phyloP scores from a whole-genome alignment of 2,329 filamentous ascomycete genomes.

The Aspergillus sp. region DNA sequence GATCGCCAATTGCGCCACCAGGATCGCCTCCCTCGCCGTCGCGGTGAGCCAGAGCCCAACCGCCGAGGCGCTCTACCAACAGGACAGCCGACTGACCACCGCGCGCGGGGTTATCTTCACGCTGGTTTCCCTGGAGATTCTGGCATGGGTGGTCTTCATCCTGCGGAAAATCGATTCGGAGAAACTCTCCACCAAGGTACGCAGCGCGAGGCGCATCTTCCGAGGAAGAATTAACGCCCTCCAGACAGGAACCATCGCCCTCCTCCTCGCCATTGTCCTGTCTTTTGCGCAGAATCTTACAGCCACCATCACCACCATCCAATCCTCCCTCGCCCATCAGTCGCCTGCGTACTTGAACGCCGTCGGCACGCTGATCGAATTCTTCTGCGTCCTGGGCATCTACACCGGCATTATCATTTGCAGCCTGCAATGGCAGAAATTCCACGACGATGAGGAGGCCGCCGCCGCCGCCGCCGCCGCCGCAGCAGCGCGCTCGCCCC shows the following conservation, averaged over 20 bases:
- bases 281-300: neutral
- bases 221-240: too few relatives aligned
- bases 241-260: neutral
- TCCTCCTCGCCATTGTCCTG: neutral
- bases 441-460: constrained; percentile 8
- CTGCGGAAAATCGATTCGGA: neutral
- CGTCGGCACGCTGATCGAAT: constrained; percentile 9
- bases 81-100: constrained; percentile 7
- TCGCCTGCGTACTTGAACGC: constrained; percentile 12
- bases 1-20: constrained; percentile 14
- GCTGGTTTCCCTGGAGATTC: constrained; percentile 20
- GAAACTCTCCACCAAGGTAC: neutral
- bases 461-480: neutral
- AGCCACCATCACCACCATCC: neutral
- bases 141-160: constrained; percentile 20
- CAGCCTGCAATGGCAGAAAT: constrained; percentile 18
- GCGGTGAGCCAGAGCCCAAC: neutral
- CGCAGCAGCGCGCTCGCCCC: neutral
- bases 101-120: constrained; percentile 17
- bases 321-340: constrained; percentile 8
- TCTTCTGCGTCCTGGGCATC: constrained; percentile 20
- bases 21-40: constrained; percentile 9
- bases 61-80: neutral
- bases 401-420: constrained; percentile 20
- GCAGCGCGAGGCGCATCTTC: neutral